phyloP scores from a whole-genome alignment of 352 stramenopile species.

The Phytopythium boreale region DNA sequence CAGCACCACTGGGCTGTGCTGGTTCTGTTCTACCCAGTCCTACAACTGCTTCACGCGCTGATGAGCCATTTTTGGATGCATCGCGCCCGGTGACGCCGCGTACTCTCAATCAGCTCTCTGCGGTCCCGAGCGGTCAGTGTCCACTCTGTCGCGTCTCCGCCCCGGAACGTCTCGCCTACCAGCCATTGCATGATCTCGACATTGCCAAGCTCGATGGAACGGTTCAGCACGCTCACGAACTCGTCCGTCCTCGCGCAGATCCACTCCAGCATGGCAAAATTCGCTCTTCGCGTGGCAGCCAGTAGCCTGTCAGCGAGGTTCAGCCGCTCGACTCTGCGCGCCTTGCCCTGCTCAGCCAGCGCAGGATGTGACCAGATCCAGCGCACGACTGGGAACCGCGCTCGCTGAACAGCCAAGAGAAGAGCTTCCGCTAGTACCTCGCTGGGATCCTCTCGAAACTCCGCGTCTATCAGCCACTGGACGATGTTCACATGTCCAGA shows the following conservation, averaged over 20 bases:
- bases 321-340: not conserved
- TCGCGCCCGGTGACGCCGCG: not conserved
- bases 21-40: too few relatives aligned
- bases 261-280: not conserved
- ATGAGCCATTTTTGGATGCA: not conserved
- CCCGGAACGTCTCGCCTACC: not conserved
- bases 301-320: not conserved
- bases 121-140: not conserved
- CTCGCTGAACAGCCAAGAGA: not conserved
- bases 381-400: not conserved
- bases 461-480: not conserved
- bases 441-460: not conserved
- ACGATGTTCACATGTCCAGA: not conserved
- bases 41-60: too few relatives aligned
- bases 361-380: not conserved
- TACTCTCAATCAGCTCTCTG: too few relatives aligned
- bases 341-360: not conserved
- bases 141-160: not conserved
- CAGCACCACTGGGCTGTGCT: too few relatives aligned
- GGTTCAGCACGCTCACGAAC: not conserved
- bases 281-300: not conserved
- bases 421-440: not conserved
- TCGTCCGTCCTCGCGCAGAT: not conserved
- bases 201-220: not conserved
- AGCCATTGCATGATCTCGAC: not conserved